Evolutionary conservation across 192 early-diverging fungal species (phyloP), one percentile per base, ranked within the genome.

Genomic region (Dimargaris xerosporica): DNA sequence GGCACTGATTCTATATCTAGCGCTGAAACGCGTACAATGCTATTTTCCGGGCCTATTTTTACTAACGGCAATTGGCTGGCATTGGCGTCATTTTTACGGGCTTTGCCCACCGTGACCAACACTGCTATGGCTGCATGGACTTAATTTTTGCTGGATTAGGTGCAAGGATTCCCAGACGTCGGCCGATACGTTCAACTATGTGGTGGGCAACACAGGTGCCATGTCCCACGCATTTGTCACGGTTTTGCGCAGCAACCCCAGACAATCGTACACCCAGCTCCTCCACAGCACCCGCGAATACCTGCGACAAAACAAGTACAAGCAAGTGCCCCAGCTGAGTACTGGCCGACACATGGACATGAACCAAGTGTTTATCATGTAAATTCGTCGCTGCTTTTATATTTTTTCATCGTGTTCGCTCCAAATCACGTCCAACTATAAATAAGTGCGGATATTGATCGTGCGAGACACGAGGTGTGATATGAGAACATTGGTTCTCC

Each of bases 161-260:
- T 91, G 88, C 66, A 87, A 85, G 60, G 89, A 91, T 63, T 75
- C 77, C 56, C 87, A 91, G 67, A 91, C 89, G n/a, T 88, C 86
- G 23, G 87, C 87, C 11, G 88, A 91, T 73, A 73, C 87, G 7
- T 66, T 64, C 30, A 74, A 78, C 47, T 75, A 83, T 23, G 75
- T 73, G 25, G 78, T 74, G 23, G 64, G 68, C 12, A 78, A 79
- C 66, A 88, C 84, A 0, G 87, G 85, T 34, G 87, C 85, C 21
- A 87, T 88, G 84, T 81, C 83, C 43, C 78, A 88, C 51, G 84
- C 89, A 0, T 84, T 91, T 21, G 79, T 80, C 29, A 73, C 73
- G 42, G 77, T 78, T 29, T 64, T 89, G 62, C 68, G 75, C 47
- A 60, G 71, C 12, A 84, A 83, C 39, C 80, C 70, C 0, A 62